Evolutionary conservation across 139 green algal species (phyloP).

Genomic region (Mesotaenium endlicherianum): DNA sequence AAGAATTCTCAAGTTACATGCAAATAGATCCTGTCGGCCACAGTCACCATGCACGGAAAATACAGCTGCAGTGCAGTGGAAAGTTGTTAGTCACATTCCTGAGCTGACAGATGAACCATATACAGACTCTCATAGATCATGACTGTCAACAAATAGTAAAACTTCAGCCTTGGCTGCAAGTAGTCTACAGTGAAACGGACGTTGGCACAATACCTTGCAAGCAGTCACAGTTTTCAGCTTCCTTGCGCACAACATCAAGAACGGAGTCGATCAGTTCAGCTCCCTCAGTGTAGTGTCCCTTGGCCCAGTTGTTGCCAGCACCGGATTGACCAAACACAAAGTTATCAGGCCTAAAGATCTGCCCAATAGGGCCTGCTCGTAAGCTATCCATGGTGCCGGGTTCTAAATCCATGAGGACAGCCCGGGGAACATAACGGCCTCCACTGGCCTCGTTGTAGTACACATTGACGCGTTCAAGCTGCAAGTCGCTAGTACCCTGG

Average conservation of each 20-base stretch:
- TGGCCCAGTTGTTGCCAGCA: slow-evolving; percentile 98
- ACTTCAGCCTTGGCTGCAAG: too few species aligned
- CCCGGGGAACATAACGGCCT: slow-evolving; percentile 95
- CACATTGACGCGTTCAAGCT: slow-evolving; percentile 99
- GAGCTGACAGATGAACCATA: too few species aligned
- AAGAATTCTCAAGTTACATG: too few species aligned
- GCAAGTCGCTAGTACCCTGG: slow-evolving; percentile 91
- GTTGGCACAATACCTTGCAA: slow-evolving; percentile 72
- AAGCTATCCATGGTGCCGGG: slow-evolving; percentile 94
- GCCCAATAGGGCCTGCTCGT: slow-evolving; percentile 90
- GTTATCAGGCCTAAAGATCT: slow-evolving; percentile 96
- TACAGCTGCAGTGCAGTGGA: too few species aligned
- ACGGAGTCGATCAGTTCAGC: slow-evolving; percentile 98
- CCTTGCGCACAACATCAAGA: slow-evolving; percentile 97
- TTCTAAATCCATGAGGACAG: slow-evolving; percentile 97
- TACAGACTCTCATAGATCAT: too few species aligned
- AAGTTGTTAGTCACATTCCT: too few species aligned
- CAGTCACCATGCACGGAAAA: too few species aligned
- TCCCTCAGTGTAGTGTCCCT: slow-evolving; percentile 99
- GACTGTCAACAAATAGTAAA: too few species aligned
- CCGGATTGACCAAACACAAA: slow-evolving; percentile 97
- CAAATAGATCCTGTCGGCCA: too few species aligned
- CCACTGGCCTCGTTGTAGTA: slow-evolving; percentile 99
- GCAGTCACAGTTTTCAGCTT: slow-evolving; percentile 97
- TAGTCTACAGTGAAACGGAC: background rate